Percentiles rank a stretch among this genome's conserved stretches.
phyloP scores from a whole-genome alignment of 371 early-diverging fungal genomes.

The Caulochytrium protostelioides region DNA sequence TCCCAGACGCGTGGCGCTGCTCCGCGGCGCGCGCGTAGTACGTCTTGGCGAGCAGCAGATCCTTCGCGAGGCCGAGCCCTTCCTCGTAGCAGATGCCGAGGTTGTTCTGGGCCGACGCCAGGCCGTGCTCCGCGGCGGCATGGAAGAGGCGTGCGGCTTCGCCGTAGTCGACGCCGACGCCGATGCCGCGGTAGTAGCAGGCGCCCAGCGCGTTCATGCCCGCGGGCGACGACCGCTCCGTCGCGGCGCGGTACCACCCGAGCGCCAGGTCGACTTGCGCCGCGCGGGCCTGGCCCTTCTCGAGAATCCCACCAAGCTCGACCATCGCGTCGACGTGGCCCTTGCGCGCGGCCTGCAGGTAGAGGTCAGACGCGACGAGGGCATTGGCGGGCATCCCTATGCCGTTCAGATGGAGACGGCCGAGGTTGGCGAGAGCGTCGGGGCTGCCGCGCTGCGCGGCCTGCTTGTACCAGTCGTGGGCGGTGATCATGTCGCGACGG shows the following conservation, averaged over 20 bases:
- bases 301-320: constrained; percentile 14
- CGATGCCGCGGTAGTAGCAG: constrained; percentile 23
- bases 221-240: constrained; percentile 10
- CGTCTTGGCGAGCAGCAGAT: constrained; percentile 15
- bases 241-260: constrained; percentile 6
- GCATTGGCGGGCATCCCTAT: constrained; percentile 5
- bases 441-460: constrained; percentile 19
- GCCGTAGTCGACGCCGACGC: constrained; percentile 14
- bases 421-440: constrained; percentile 17
- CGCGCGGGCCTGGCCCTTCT: constrained; percentile 17
- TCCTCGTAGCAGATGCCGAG: constrained; percentile 35
- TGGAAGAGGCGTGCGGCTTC: constrained; percentile 14
- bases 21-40: constrained; percentile 23
- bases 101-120: constrained; percentile 23
- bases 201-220: constrained; percentile 14
- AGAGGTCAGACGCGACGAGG: background rate
- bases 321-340: constrained; percentile 9
- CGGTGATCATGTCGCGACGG: constrained; percentile 13
- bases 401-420: constrained; percentile 10
- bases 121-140: constrained; percentile 10
- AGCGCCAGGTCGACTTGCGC: constrained; percentile 1
- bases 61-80: constrained; percentile 23
- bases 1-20: constrained; percentile 19
- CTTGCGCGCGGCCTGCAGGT: constrained; percentile 4
- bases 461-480: constrained; percentile 13